Evolutionary conservation across 129 eudicot genomes (phyloP), one percentile per base, ranked within the genome.

Genomic region (Glebionis coronaria): DNA sequence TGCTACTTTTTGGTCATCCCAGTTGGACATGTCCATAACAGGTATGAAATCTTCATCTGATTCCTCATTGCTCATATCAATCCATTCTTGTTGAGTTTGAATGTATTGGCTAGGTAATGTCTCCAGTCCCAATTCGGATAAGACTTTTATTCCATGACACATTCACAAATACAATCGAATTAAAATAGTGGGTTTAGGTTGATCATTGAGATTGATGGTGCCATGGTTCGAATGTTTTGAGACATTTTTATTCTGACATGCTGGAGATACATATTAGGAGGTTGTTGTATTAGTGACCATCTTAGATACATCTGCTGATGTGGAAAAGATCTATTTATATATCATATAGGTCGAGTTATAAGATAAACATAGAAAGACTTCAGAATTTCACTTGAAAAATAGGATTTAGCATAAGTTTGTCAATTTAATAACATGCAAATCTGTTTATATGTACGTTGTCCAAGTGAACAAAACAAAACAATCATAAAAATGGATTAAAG

Each of bases 51-150:
- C 65, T 60, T 31, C 3, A 60, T 60, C 15, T 0, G 16, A 12
- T 35, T 60, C 65, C 35, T 60, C 47, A 31, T 7, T 29, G 25
- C 47, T 31, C 0, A 12, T n/a, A 15, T 60, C 65, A 35, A 60
- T 12, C 21, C 47, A 47, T 60, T 60, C 65, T 60, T 60, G 65
- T 31, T 47, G 65, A 13, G 47, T 47, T 60, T 60, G 65, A 29
- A 60, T 35, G 65, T 60, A 60, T 60, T 60, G 65, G 23, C n/a
- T 7, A 8, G 65, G 65, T 29, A 60, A 47, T 29, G 65, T 29
- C 65, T 60, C 35, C 13, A 60, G 65, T 38, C 65, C 65, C 5
- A 60, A 12, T 16, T 60, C 65, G 2, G 65, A 44, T 60, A 60
- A 60, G 21, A 47, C 65, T 60, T 35, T 35, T 10, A 35, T 10